These are phyloP conservation scores for Thyridium curvatum DNA, from an alignment of 2,329 filamentous ascomycete species.

Conservation along the genomic window DNA sequence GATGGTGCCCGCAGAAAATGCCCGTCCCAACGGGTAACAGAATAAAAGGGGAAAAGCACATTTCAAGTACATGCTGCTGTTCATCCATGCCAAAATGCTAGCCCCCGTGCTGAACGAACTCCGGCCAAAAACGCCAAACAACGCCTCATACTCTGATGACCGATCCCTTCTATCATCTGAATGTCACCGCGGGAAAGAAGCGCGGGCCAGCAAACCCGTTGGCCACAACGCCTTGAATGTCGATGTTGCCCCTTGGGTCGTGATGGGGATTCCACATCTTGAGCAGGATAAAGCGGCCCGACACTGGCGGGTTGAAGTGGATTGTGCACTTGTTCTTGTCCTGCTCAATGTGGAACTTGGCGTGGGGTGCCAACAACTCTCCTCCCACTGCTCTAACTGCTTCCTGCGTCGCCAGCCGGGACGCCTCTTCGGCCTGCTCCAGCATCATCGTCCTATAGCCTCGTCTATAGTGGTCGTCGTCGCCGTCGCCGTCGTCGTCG, in stretches of 20 bases:
- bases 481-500: slow-evolving; percentile 15
- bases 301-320: slow-evolving; percentile 75
- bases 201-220: slow-evolving; percentile 81
- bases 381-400: slow-evolving; percentile 50
- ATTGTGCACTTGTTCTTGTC: slow-evolving; percentile 82
- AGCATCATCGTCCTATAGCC: slow-evolving; percentile 20
- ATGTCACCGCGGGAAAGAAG: slow-evolving; percentile 67
- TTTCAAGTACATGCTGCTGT: no score
- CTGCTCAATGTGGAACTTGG: slow-evolving; percentile 76
- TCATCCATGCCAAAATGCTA: no score
- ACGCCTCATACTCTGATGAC: neutral
- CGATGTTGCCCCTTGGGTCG: slow-evolving; percentile 65
- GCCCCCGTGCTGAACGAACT: no score
- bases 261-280: slow-evolving; percentile 83
- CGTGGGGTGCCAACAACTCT: slow-evolving; percentile 64
- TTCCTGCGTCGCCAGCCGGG: slow-evolving; percentile 49
- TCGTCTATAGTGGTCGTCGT: neutral
- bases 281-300: slow-evolving; percentile 75
- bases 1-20: no score
- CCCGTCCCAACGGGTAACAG: no score
- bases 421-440: slow-evolving; percentile 37
- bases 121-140: neutral
- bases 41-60: no score
- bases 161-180: slow-evolving; percentile 36
- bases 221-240: slow-evolving; percentile 79